Evolutionary conservation across 345 rosid genomes (phyloP), one percentile per base, ranked within the genome.

Genomic region (Microthlaspi erraticum): DNA sequence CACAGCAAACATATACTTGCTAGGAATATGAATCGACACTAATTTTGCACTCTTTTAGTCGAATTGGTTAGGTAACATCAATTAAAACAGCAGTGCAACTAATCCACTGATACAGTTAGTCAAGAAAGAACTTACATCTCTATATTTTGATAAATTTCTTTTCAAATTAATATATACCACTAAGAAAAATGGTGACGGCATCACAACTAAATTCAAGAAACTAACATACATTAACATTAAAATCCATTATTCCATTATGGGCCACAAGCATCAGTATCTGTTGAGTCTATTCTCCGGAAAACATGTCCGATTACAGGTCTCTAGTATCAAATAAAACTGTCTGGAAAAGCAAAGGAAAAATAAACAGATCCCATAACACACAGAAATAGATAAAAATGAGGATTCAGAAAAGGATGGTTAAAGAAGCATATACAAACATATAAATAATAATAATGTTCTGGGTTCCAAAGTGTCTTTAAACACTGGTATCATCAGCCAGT

Each of bases 401-500:
- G 26, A 38, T 53, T 53, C 53, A 46, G 34, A 46, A 18, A 4
- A 11, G 54, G 44, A 54, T 53, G 29, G 37, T 45, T 12, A 8
- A 65, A 42, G 57, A 42, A 18, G 71, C 23, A 53, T 66, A 62
- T 45, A 64, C 50, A 56, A 57, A 73, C 36, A 58, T 46, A 34
- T 65, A 73, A 45, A 58, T 46, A 34, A 56, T n/a, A 8, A 55
- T 46, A 42, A 16, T n/a, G n/a, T 16, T 59, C 45, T 38, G 45
- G 11, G 49, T 64, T 45, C 33, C 3, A 34, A 59, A 26, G 54
- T 54, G 49, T 66, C 50, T 53, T 41, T 10, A 26, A 59, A 19
- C 66, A 50, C 50, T 46, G 37, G 2, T 6, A 39, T 83, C 76
- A 89, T 84, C 74, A 26, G 4, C 4, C 29, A 2, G 29, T 5